Evolutionary conservation across 306 rosid species (phyloP), one percentile per base, ranked within the genome.

Genomic region (Argentina anserina): DNA sequence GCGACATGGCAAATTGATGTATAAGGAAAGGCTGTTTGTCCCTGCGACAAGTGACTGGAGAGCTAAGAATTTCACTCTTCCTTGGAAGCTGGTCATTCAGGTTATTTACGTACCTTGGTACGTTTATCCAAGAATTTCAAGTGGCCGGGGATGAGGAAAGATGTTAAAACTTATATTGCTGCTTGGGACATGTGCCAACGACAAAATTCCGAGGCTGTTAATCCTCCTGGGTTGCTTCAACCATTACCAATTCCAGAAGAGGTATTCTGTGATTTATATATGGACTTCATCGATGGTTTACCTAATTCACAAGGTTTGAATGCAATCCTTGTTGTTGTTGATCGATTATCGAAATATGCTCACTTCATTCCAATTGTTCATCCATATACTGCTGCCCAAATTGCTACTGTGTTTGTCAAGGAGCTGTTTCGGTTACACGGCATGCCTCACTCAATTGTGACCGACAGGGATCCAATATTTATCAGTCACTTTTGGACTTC

Each of bases 51-150:
- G 14, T 0, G 45, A 41, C 2, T 41, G 45, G 45, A 13, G 12
- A 1, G 45, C 45, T 15, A 17, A 46, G 21, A 49, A 2, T n/a
- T 20, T 1, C 56, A n/a, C 20, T 6, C 23, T 5, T 15, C 23
- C 4, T 3, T 49, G 2, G 18, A 20, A 7, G 56, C 23, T 3
- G 56, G 56, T 6, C 26, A 20, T 3, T 18, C 10, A 1, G 23
- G 56, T 0, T 49, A 5, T 7, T 8, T 49, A 1, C 6, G 10
- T 0, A 5, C 23, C 3, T 2, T 3, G 0, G 1, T 17, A 0
- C 0, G 11, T 3, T 1, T 20, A 3, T 18, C 56, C 6, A 8
- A 10, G 0, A 49, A 7, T 13, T 49, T 49, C 3, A 0, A 0
- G 0, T 49, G 56, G 25, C 25, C 56, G 0, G 26, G 26, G 0